phyloP scores from a whole-genome alignment of 208 protist species.

The Trypanosoma platydactyli region DNA sequence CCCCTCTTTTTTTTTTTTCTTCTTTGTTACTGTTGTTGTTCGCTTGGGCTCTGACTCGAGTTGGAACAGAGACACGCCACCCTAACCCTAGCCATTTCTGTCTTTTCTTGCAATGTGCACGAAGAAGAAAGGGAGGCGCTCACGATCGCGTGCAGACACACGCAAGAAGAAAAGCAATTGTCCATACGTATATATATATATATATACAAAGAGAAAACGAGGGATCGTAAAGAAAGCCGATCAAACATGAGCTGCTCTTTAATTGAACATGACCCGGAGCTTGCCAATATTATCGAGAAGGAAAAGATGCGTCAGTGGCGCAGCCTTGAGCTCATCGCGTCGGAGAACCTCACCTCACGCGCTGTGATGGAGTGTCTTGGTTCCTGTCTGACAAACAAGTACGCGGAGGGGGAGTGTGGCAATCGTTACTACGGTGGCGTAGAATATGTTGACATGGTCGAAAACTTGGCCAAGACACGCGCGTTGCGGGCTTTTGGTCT shows the following conservation, averaged over 20 bases:
- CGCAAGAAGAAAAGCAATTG: too few relatives aligned
- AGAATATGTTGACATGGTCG: conserved; percentile 97
- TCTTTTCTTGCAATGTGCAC: too few relatives aligned
- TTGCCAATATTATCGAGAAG: conserved; percentile 77
- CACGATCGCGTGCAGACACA: too few relatives aligned
- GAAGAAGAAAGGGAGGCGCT: too few relatives aligned
- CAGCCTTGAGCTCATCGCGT: conserved; percentile 91
- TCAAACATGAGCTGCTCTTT: conserved; percentile 32
- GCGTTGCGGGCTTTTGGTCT: conserved; percentile 95
- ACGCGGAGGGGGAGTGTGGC: conserved; percentile 98
- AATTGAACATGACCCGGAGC: conserved; percentile 72
- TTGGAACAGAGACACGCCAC: neutral
- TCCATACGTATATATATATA: conserved; percentile 18
- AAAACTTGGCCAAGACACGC: conserved; percentile 92
- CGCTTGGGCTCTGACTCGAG: neutral
- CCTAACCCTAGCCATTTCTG: too few relatives aligned
- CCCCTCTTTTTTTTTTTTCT: conserved; percentile 24
- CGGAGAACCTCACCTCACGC: conserved; percentile 98
- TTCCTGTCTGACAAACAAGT: conserved; percentile 99
- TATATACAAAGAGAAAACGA: neutral
- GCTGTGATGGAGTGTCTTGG: conserved; percentile 98
- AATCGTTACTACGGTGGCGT: conserved; percentile 98
- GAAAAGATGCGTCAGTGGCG: conserved; percentile 88
- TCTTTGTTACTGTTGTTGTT: conserved; percentile 19
- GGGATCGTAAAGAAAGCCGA: neutral